These are phyloP conservation scores for Chondrostereum purpureum DNA, from an alignment of 1,284 basidiomycete genomes.

Conservation along the genomic window DNA sequence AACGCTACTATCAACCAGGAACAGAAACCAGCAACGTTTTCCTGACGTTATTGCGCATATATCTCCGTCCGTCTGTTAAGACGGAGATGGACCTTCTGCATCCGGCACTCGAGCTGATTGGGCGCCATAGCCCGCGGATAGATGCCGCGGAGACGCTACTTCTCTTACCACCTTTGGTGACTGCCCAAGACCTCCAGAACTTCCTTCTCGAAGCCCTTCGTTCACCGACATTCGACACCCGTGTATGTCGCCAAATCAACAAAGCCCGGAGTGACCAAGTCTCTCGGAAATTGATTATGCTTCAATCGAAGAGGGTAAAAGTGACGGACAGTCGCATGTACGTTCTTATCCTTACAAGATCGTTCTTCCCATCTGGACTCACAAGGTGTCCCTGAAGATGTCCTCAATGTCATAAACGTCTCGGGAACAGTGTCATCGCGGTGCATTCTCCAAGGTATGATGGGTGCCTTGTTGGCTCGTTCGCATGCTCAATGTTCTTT, in stretches of 20 bases:
- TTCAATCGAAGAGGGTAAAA: conserved; percentile 82
- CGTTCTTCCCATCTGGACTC: conserved; percentile 6
- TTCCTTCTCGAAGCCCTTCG: conserved; percentile 77
- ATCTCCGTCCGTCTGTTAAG: conserved; percentile 66
- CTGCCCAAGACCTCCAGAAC: conserved; percentile 68
- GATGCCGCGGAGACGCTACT: conserved; percentile 78
- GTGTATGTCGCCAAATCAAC: conserved; percentile 61
- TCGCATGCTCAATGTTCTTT: conserved; percentile 9
- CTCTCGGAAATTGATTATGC: conserved; percentile 61
- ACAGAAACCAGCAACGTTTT: conserved; percentile 65
- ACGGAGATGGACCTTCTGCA: conserved; percentile 49
- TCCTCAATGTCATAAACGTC: conserved; percentile 90
- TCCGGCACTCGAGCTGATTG: conserved; percentile 81
- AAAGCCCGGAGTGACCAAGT: conserved; percentile 71
- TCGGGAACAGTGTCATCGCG: conserved; percentile 92
- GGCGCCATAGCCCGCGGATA: conserved; percentile 75
- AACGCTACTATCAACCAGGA: conserved; percentile 63
- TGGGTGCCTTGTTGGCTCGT: conserved; percentile 3
- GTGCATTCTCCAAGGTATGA: conserved; percentile 79
- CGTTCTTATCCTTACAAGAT: conserved; percentile 20
- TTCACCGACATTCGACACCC: conserved; percentile 59
- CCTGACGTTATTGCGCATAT: conserved; percentile 80
- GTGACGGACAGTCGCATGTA: conserved; percentile 89
- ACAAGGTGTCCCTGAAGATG: conserved; percentile 49
- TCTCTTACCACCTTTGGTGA: conserved; percentile 84